Percentiles rank a stretch among this genome's conserved stretches.
phyloP scores from a whole-genome alignment of 352 stramenopile genomes.

The Phytophthora nicotianae region DNA sequence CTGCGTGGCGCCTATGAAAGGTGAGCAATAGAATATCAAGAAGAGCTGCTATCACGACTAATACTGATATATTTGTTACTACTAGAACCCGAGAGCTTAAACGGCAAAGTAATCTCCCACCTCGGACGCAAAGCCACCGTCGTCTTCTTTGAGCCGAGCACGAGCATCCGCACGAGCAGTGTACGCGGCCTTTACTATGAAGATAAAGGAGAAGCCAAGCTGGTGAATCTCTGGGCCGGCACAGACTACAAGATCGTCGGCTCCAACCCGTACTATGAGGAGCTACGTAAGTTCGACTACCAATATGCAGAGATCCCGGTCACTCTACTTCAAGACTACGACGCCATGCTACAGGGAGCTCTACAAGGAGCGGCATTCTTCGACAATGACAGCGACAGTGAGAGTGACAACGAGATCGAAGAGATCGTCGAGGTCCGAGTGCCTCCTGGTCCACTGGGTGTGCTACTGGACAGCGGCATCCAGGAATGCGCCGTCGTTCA shows the following conservation, averaged over 20 bases:
- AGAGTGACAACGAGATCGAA: constrained; percentile 81
- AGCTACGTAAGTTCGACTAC: constrained; percentile 74
- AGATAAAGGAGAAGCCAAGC: constrained; percentile 70
- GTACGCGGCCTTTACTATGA: constrained; percentile 83
- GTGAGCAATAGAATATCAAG: constrained; percentile 15
- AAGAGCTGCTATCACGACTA: not conserved
- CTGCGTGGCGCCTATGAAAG: constrained; percentile 85
- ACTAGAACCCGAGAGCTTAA: constrained; percentile 78
- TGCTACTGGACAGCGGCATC: constrained; percentile 80
- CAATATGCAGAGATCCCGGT: constrained; percentile 70
- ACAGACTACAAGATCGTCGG: constrained; percentile 86
- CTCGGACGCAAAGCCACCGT: constrained; percentile 74
- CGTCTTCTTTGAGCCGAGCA: constrained; percentile 83
- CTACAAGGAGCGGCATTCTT: constrained; percentile 81
- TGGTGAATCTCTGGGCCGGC: constrained; percentile 84
- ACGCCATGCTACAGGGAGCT: constrained; percentile 70
- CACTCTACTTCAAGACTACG: constrained; percentile 47
- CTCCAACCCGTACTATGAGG: constrained; percentile 72
- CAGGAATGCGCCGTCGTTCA: constrained; percentile 82
- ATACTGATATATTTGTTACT: constrained; percentile 8
- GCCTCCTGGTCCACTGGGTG: constrained; percentile 70
- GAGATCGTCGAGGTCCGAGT: constrained; percentile 77
- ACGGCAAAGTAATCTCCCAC: constrained; percentile 75
- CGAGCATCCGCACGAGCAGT: constrained; percentile 74
- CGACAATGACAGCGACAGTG: constrained; percentile 81